Percentiles rank a stretch among this genome's conserved stretches.
Evolutionary conservation across 371 early-diverging fungal species (phyloP).

Genomic region (Choanephora cucurbitarum): DNA sequence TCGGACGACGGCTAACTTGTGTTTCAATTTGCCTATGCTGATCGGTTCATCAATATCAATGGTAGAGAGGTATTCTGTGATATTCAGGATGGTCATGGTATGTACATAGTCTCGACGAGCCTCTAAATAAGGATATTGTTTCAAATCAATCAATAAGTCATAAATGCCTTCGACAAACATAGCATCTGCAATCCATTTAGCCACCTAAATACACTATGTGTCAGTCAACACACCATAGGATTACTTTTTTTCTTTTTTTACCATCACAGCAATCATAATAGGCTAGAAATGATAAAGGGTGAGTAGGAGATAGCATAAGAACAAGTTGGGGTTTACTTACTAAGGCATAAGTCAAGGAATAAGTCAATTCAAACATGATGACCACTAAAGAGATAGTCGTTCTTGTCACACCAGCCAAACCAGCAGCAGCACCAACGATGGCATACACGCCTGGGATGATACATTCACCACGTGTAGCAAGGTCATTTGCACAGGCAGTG

Average conservation of each 20-base stretch:
- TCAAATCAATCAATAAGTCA: constrained; percentile 77
- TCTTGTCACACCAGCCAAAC: constrained; percentile 89
- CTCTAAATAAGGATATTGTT: constrained; percentile 87
- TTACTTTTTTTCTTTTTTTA: constrained; percentile 17
- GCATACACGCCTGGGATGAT: constrained; percentile 95
- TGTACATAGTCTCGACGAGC: constrained; percentile 75
- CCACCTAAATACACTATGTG: constrained; percentile 22
- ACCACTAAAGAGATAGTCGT: constrained; percentile 92
- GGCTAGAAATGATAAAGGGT: too few species aligned
- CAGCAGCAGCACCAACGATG: constrained; percentile 93
- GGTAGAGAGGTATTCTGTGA: constrained; percentile 50
- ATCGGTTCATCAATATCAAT: constrained; percentile 65
- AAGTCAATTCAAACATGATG: constrained; percentile 95
- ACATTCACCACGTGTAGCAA: constrained; percentile 60
- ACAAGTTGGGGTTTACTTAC: constrained; percentile 25
- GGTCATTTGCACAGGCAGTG: constrained; percentile 57
- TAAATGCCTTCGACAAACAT: constrained; percentile 81
- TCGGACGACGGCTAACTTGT: constrained; percentile 55
- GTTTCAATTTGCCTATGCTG: constrained; percentile 57
- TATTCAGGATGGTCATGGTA: constrained; percentile 52
- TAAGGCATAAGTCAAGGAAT: constrained; percentile 75
- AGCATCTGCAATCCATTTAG: constrained; percentile 88
- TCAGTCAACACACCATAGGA: neutral
- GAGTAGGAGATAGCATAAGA: too few species aligned
- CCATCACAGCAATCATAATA: constrained; percentile 88